Conservation (phyloP, 805 yeast species). For the Cyberlindnera amylophila region DNA sequence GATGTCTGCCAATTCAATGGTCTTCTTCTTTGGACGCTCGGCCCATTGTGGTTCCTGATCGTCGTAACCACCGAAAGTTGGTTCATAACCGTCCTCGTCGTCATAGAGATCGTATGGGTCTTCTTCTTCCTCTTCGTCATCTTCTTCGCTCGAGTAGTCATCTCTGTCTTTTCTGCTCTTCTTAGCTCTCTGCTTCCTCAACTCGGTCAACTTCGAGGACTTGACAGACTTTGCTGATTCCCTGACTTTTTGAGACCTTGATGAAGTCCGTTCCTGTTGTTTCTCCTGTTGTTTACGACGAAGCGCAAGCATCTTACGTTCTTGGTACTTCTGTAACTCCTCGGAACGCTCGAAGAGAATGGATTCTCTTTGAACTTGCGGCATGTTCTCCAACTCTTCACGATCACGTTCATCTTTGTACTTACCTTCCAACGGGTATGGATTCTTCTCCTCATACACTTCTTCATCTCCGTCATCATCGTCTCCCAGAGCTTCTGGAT, state of each 20-base stretch:
- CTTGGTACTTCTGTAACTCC: constrained; percentile 84
- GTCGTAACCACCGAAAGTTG: constrained; percentile 36
- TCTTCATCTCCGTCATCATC: constrained; percentile 36
- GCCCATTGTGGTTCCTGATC: constrained; percentile 48
- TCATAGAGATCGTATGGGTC: constrained; percentile 38
- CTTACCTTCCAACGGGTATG: constrained; percentile 92
- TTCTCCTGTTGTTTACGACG: constrained; percentile 62
- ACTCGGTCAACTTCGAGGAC: constrained; percentile 60
- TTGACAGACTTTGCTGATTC: constrained; percentile 33
- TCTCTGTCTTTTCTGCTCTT: constrained; percentile 40
- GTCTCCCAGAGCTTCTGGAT: constrained; percentile 36
- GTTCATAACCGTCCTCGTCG: constrained; percentile 42
- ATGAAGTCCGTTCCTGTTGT: constrained; percentile 33
- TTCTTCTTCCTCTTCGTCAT: constrained; percentile 37
- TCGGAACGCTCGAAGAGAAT: constrained; percentile 89
- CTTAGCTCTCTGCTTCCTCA: constrained; percentile 72
- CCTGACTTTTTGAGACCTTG: constrained; percentile 27
- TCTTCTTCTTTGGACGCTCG: constrained; percentile 38
- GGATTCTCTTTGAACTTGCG: constrained; percentile 90
- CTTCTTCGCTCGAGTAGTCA: constrained; percentile 43
- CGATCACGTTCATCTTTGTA: constrained; percentile 82
- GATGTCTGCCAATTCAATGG: constrained; percentile 57
- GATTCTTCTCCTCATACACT: constrained; percentile 49
- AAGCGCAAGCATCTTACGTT: constrained; percentile 76
- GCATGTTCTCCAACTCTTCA: constrained; percentile 58